Conservation (phyloP, 345 rosid species). For the Eucalyptus curtisii region DNA sequence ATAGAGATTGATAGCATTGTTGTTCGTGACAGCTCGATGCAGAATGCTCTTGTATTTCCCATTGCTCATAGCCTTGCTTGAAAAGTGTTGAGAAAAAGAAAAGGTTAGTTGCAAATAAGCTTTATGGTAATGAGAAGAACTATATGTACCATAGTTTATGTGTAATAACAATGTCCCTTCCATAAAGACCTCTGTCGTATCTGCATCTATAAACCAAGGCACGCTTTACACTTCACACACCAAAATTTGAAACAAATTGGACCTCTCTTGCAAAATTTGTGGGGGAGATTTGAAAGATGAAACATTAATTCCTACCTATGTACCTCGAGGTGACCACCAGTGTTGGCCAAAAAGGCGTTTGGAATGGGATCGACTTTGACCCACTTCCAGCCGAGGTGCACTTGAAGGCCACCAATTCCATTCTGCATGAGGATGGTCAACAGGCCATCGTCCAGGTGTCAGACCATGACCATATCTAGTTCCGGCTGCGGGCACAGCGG, state of each 20-base stretch:
- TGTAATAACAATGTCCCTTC: not conserved
- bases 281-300: no score
- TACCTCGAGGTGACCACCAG: conserved; percentile 39
- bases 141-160: not conserved
- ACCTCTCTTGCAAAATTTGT: not conserved
- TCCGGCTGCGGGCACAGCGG: conserved; percentile 38
- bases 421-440: conserved; percentile 24
- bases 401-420: conserved; percentile 28
- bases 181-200: not conserved
- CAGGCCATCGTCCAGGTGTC: conserved; percentile 42
- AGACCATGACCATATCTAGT: conserved; percentile 30
- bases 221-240: not conserved
- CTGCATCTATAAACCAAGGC: not conserved
- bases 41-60: conserved; percentile 40
- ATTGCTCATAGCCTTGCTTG: conserved; percentile 13
- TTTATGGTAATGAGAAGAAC: not conserved
- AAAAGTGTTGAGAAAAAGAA: not conserved
- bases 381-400: conserved; percentile 34
- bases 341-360: conserved; percentile 22
- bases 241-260: not conserved
- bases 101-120: not conserved
- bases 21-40: conserved; percentile 35
- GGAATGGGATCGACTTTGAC: conserved; percentile 10
- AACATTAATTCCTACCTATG: not conserved
- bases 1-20: conserved; percentile 15